A percentile compares a stretch with the other conserved stretches of the same genome.
phyloP scores from a whole-genome alignment of 169 alveolate species.

The Plasmodium fragile region DNA sequence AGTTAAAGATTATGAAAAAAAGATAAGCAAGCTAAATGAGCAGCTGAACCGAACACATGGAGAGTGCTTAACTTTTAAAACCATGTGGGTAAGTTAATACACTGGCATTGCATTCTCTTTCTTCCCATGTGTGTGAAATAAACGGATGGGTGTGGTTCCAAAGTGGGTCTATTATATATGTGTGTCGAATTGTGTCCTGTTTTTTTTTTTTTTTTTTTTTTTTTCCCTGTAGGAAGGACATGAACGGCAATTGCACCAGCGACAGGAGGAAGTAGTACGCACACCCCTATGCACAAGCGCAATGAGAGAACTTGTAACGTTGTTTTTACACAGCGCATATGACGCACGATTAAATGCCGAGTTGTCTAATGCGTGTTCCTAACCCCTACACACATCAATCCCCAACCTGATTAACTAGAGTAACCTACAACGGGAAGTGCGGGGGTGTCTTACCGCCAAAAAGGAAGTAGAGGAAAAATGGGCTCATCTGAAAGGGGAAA shows the following conservation, averaged over 20 bases:
- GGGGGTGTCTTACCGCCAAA: neutral
- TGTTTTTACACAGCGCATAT: neutral
- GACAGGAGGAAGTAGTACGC: neutral
- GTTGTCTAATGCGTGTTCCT: neutral
- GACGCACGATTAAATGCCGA: no score
- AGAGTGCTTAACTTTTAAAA: slow-evolving; percentile 15
- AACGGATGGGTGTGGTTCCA: neutral
- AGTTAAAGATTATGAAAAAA: slow-evolving; percentile 21
- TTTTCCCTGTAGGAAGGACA: neutral
- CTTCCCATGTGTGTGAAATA: neutral
- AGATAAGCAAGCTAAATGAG: slow-evolving; percentile 29
- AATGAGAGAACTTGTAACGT: neutral
- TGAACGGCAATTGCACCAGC: neutral
- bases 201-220: neutral
- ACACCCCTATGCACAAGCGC: neutral
- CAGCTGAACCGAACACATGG: slow-evolving; percentile 10
- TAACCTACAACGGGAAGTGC: slow-evolving; percentile 16
- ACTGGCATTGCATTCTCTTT: neutral
- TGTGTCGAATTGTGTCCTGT: neutral
- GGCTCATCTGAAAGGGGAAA: slow-evolving; percentile 1
- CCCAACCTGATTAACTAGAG: neutral
- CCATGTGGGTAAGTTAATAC: slow-evolving; percentile 22
- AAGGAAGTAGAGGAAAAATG: slow-evolving; percentile 23
- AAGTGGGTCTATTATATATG: neutral
- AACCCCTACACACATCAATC: neutral